Percentiles rank a stretch among this genome's conserved stretches.
These are phyloP conservation scores for Carnegiea gigantea DNA, from an alignment of 179 eudicot species.

Conservation along the genomic window DNA sequence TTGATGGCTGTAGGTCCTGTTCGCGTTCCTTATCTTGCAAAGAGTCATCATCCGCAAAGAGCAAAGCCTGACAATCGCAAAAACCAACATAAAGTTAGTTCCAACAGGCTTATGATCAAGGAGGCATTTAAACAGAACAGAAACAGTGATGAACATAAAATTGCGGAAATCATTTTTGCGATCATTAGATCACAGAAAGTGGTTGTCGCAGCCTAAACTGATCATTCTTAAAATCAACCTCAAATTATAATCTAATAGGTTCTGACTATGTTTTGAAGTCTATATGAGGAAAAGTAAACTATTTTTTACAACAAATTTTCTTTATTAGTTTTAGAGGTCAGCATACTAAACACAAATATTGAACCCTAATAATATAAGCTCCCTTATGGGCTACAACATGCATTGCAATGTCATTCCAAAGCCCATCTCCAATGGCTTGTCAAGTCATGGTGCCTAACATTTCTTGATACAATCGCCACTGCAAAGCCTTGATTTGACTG, in stretches of 20 bases:
- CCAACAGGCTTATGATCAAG: background rate
- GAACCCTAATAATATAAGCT: background rate
- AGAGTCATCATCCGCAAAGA: slow-evolving; percentile 47
- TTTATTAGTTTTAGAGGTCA: background rate
- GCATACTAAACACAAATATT: background rate
- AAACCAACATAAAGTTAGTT: slow-evolving; percentile 12
- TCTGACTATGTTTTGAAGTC: background rate
- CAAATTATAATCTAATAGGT: background rate
- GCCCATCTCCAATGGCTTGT: background rate
- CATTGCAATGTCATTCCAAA: background rate
- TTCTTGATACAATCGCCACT: background rate
- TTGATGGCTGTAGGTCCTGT: slow-evolving; percentile 33
- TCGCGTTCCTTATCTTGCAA: slow-evolving; percentile 36
- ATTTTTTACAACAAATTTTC: background rate
- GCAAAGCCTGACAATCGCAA: slow-evolving; percentile 45
- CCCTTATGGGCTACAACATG: background rate
- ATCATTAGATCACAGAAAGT: background rate
- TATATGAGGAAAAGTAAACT: background rate
- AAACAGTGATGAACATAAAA: background rate
- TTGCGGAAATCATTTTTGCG: background rate
- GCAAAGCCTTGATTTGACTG: background rate
- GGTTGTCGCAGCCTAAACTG: background rate
- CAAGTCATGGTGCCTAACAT: background rate
- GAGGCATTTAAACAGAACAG: background rate
- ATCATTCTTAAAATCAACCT: background rate